A percentile compares a stretch with the other conserved stretches of the same genome.
Conservation (phyloP, 108 stramenopile species). For the Skeletonema marinoi region DNA sequence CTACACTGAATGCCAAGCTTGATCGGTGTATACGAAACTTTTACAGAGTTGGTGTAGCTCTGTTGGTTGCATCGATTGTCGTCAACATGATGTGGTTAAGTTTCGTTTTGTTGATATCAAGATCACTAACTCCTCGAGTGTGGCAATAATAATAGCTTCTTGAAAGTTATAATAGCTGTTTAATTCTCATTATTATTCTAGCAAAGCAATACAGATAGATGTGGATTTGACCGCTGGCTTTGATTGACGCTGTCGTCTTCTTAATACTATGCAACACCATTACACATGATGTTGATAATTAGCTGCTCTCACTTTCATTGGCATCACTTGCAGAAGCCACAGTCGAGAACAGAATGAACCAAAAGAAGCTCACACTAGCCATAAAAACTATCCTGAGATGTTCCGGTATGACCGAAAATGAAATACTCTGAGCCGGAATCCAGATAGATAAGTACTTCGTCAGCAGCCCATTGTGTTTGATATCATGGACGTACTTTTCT, state of each 20-base stretch:
- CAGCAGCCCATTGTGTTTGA: slow-evolving; percentile 11
- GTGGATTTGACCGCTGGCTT: not conserved
- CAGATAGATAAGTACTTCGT: slow-evolving; percentile 5
- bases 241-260: not conserved
- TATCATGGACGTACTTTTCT: slow-evolving; percentile 8
- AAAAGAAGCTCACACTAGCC: slow-evolving; percentile 15
- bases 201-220: not conserved
- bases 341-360: slow-evolving; percentile 8
- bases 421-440: slow-evolving; percentile 2
- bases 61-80: slow-evolving; percentile 13
- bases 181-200: not conserved
- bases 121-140: slow-evolving; percentile 19
- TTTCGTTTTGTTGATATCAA: slow-evolving; percentile 21
- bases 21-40: slow-evolving; percentile 29
- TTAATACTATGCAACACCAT: not conserved
- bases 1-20: slow-evolving; percentile 32
- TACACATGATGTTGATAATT: not conserved
- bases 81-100: slow-evolving; percentile 17
- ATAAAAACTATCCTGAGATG: slow-evolving; percentile 10
- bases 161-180: not conserved
- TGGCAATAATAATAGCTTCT: not conserved
- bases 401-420: slow-evolving; percentile 8
- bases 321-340: not conserved
- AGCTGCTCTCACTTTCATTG: not conserved
- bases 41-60: slow-evolving; percentile 9